phyloP scores from a whole-genome alignment of 192 early-diverging fungal genomes.

The Cladochytrium replicatum region DNA sequence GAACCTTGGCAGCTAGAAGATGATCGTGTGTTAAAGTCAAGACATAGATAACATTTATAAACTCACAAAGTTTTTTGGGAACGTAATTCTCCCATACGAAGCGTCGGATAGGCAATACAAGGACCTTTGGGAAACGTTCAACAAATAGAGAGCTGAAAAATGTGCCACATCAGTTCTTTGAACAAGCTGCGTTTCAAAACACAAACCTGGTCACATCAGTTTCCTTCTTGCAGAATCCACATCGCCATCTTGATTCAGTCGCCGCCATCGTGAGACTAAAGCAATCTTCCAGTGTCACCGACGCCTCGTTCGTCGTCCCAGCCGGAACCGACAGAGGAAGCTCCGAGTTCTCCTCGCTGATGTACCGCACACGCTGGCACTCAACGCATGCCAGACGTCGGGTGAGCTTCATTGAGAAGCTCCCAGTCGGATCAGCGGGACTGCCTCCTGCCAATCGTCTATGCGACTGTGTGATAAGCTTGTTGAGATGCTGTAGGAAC shows the following conservation, averaged over 20 bases:
- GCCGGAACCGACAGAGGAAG: constrained; percentile 65
- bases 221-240: constrained; percentile 38
- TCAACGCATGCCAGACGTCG: constrained; percentile 78
- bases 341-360: constrained; percentile 16
- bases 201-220: no score
- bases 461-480: constrained; percentile 69
- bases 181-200: no score
- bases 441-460: constrained; percentile 42
- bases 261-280: constrained; percentile 45
- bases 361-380: constrained; percentile 80
- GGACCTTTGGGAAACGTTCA: constrained; percentile 56
- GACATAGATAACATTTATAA: neutral
- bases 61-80: constrained; percentile 51
- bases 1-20: constrained; percentile 33
- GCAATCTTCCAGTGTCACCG: constrained; percentile 56
- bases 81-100: constrained; percentile 79
- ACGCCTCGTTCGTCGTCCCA: constrained; percentile 29
- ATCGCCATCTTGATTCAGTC: constrained; percentile 47
- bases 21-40: no score
- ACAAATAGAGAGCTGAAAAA: no score
- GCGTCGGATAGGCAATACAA: constrained; percentile 59
- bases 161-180: no score
- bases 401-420: constrained; percentile 72
- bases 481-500: constrained; percentile 73
- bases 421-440: constrained; percentile 58